Evolutionary conservation across 2,329 filamentous ascomycete species (phyloP), one percentile per base, ranked within the genome.

Genomic region (Pestalotiopsis sp.): DNA sequence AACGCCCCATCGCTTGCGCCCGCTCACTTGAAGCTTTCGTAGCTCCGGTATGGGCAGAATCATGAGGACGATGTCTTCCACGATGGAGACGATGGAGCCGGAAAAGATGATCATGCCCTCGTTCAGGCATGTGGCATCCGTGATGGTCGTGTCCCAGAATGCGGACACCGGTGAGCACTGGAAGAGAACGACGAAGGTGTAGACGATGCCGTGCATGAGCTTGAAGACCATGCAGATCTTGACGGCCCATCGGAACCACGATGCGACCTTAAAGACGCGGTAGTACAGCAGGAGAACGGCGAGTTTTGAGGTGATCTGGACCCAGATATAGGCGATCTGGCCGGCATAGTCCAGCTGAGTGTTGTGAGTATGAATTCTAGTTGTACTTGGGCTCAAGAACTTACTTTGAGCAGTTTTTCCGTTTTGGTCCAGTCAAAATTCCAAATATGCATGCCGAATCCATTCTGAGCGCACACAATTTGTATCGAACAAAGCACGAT

Each of bases 371-470:
- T n/a, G n/a, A n/a, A n/a, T n/a, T n/a, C n/a, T n/a, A n/a, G n/a
- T n/a, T n/a, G n/a, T n/a, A n/a, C n/a, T 14, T 25, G 7, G 13
- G n/a, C 3, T 11, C 2, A 45, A 12, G 20, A 52, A 52, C 38
- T 56, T 31, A 49, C 41, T 7, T 25, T 23, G 3, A 23, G 14
- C 12, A 49, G 14, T 7, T 20, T 64, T 27, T 36, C 20, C 17
- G 20, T 20, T 23, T 64, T 64, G 1, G 7, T 56, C 62, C 38
- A 64, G 38, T 64, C 23, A 3, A 64, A 64, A 52, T 64, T 56
- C 62, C 62, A 64, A n/a, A 64, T 49, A 14, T 64, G 62, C 27
- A 31, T 25, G 20, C 62, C 62, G n/a, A 64, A 64, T 9, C 62
- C 62, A 20, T 52, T 25, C 49, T 52, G n/a, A 9, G 36, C 41